Percentiles rank a stretch among this genome's conserved stretches.
Evolutionary conservation across 2,329 filamentous ascomycete genomes (phyloP).

Genomic region (Colletotrichum somersetense): DNA sequence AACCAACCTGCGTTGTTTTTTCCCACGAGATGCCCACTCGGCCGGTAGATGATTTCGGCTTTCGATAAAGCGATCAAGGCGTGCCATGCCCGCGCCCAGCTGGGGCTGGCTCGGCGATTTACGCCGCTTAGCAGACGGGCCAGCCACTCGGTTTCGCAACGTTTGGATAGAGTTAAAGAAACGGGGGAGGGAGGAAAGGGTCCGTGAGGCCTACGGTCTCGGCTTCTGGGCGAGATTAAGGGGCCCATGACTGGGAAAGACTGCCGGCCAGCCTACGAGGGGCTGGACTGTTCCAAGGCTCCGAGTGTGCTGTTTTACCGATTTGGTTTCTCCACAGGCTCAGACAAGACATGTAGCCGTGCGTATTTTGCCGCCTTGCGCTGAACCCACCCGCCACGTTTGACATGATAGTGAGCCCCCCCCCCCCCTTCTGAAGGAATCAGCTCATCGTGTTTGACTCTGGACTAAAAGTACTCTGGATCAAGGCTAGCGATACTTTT

Average conservation of each 20-base stretch:
- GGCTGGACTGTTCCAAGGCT: background rate
- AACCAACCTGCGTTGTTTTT: conserved; percentile 2
- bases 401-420: background rate
- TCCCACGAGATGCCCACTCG: background rate
- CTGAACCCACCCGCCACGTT: background rate
- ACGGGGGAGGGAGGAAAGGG: too few species aligned
- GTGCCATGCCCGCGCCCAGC: conserved; percentile 2
- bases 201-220: background rate
- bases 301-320: background rate
- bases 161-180: conserved; percentile 7
- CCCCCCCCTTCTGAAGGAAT: background rate
- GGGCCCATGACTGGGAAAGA: background rate
- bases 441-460: background rate
- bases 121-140: background rate
- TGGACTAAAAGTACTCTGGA: background rate
- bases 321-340: background rate
- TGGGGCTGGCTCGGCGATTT: conserved; percentile 5
- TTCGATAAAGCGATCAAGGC: conserved; percentile 18
- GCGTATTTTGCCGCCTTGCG: background rate
- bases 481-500: background rate
- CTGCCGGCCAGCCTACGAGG: background rate
- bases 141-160: conserved; percentile 17
- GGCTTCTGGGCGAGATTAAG: background rate
- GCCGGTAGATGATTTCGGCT: conserved; percentile 1
- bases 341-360: background rate